Evolutionary conservation across 2,329 filamentous ascomycete genomes (phyloP).

Genomic region (Didymella sp.): DNA sequence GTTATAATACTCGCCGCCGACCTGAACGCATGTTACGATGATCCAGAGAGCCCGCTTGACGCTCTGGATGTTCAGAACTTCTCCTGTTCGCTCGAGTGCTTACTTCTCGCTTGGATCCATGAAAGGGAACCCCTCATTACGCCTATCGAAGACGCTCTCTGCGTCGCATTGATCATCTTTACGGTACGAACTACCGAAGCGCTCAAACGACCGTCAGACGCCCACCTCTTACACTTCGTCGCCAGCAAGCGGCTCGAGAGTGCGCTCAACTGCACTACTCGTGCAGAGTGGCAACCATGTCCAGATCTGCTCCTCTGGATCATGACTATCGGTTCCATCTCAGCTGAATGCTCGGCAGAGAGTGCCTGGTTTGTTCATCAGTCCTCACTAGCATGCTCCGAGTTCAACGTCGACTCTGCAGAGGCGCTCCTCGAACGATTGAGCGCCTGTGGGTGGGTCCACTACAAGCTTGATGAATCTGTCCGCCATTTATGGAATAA

Average conservation of each 20-base stretch:
- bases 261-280: conserved; percentile 44
- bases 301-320: conserved; percentile 50
- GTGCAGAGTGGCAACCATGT: conserved; percentile 40
- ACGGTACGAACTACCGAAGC: conserved; percentile 47
- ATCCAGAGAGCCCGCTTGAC: conserved; percentile 41
- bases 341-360: conserved; percentile 42
- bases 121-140: conserved; percentile 34
- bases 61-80: conserved; percentile 49
- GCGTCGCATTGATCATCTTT: conserved; percentile 47
- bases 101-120: conserved; percentile 43
- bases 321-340: conserved; percentile 46
- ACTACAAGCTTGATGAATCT: conserved; percentile 46
- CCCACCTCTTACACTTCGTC: conserved; percentile 40
- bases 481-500: conserved; percentile 40
- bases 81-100: conserved; percentile 44
- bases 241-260: conserved; percentile 46
- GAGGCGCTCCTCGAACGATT: conserved; percentile 38
- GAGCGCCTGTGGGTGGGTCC: conserved; percentile 48
- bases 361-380: conserved; percentile 46
- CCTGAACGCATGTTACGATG: conserved; percentile 44
- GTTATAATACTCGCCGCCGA: conserved; percentile 45
- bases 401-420: conserved; percentile 40
- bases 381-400: conserved; percentile 40
- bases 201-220: conserved; percentile 33
- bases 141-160: conserved; percentile 47